Percentiles rank a stretch among this genome's conserved stretches.
Evolutionary conservation across 345 rosid species (phyloP).

Genomic region (Pistacia vera): DNA sequence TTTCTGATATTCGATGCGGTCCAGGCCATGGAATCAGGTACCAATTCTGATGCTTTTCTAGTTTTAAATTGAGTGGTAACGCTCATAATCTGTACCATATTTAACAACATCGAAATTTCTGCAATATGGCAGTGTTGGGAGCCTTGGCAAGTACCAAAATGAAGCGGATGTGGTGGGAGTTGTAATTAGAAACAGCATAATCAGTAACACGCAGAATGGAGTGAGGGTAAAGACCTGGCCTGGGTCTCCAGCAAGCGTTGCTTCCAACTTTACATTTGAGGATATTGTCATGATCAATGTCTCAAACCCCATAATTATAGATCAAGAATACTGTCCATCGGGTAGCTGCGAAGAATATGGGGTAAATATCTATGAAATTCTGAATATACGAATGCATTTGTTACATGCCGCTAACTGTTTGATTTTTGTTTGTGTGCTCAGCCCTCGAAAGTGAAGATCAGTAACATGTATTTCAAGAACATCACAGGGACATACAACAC

Average conservation of each 20-base stretch:
- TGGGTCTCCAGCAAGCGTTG: conserved; percentile 32
- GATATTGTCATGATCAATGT: conserved; percentile 51
- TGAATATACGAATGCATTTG: not conserved
- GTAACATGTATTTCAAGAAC: conserved; percentile 42
- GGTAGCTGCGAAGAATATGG: conserved; percentile 26
- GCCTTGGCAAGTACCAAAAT: conserved; percentile 47
- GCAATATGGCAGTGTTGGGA: conserved; percentile 44
- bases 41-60: not conserved
- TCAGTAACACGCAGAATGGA: conserved; percentile 55
- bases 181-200: conserved; percentile 38
- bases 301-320: conserved; percentile 55
- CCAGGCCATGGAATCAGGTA: conserved; percentile 77
- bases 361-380: conserved; percentile 18
- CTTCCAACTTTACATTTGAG: conserved; percentile 38
- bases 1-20: conserved; percentile 38
- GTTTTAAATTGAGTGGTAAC: not conserved
- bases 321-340: conserved; percentile 57
- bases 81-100: too few relatives aligned
- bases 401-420: not conserved
- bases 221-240: conserved; percentile 61
- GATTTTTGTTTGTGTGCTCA: conserved; percentile 4
- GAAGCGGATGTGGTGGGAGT: conserved; percentile 51
- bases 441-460: conserved; percentile 55
- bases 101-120: not conserved
- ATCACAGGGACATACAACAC: conserved; percentile 53